Conservation (phyloP, 345 rosid species). For the Toxicodendron radicans region DNA sequence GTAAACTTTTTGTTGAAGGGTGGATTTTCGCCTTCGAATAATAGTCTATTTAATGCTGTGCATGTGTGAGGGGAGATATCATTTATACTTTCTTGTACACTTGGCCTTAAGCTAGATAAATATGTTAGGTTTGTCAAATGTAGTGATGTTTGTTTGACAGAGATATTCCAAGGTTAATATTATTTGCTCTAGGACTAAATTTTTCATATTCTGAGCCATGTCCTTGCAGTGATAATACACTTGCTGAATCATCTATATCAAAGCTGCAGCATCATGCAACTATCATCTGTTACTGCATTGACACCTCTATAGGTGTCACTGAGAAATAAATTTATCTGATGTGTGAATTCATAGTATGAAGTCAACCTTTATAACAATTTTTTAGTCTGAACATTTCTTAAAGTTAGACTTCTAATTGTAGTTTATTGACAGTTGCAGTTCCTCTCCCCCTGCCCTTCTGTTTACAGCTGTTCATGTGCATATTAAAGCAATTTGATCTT, state of each 20-base stretch:
- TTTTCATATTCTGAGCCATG: background rate
- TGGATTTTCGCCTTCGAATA: background rate
- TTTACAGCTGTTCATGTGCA: background rate
- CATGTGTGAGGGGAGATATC: background rate
- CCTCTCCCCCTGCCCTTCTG: background rate
- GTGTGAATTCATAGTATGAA: background rate
- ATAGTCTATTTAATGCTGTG: background rate
- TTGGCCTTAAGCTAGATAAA: too few relatives aligned
- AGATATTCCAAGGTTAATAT: background rate
- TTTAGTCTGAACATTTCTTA: background rate
- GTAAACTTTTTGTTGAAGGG: background rate
- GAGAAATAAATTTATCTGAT: background rate
- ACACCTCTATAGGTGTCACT: background rate
- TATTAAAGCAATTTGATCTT: conserved; percentile 1
- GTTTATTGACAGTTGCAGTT: background rate
- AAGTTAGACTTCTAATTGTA: background rate
- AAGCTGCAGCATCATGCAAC: background rate
- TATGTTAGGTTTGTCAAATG: background rate
- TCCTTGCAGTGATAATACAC: background rate
- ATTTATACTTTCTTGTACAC: background rate
- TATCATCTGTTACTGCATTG: background rate
- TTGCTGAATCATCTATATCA: background rate
- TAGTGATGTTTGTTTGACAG: background rate
- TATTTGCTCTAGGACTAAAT: background rate
- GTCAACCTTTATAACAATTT: background rate